Base-by-base conservation (phyloP, 345 rosid genomes). In the Eucalyptus sp. region DNA sequence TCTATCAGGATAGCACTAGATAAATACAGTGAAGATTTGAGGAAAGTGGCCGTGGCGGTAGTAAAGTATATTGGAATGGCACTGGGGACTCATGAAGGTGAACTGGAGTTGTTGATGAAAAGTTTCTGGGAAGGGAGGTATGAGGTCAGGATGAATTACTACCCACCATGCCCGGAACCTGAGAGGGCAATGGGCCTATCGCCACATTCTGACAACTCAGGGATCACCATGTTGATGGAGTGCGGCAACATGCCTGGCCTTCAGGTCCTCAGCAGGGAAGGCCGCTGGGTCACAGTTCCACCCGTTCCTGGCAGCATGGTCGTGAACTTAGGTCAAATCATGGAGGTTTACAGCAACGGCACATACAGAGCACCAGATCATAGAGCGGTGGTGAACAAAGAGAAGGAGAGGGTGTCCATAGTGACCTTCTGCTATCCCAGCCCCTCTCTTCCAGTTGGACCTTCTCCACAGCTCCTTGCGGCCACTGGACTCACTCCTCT, bases 391-490 rank as follows among this genome's bases (percentile, higher is more conserved):
- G 92, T 88, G 66, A 91, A 88, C 88, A 89, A 89, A 15, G 76
- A 56, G 22, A 88, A 54, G 49, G 92, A 88, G 86, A 92, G 94
- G 41, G 52, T 66, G 50, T 92, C 92, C 27, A 88, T 91, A 76
- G 92, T 87, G 13, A 91, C 93, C 13, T 89, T 92, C 88, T 92
- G 93, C 90, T 90, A 89, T 52, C 95, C 93, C 10, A 71, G 86
- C 41, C 84, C 90, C 16, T 89, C 91, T 62, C 68, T 89, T 20
- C 81, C 56, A n/a, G 88, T 92, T 10, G 92, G 93, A 15, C 94
- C 93, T 11, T 93, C 93, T 15, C 64, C 86, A 87, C 90, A 89
- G 64, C 89, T 94, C 86, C 41, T 58, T 16, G 20, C 86, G 1
- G 51, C 88, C 10, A 87, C 91, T 17, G 89, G 93, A 50, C 88